Percentiles rank a stretch among this genome's conserved stretches.
Evolutionary conservation across 2,329 filamentous ascomycete species (phyloP).

Genomic region (Ophiostoma ips): DNA sequence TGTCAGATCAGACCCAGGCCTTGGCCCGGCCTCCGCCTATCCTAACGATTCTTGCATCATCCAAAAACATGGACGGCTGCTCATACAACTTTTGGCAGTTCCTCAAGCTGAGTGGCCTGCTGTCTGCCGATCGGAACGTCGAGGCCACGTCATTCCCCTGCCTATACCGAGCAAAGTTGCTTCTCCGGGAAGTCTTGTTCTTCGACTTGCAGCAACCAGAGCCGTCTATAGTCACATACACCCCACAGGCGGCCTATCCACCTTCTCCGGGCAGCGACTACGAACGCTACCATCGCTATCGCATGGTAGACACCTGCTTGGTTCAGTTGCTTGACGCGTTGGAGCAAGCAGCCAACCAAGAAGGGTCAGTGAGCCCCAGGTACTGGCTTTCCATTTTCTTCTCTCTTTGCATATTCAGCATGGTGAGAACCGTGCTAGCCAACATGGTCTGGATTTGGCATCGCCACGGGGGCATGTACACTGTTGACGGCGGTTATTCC

Average conservation of each 20-base stretch:
- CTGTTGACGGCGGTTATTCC: not conserved
- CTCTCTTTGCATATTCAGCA: slow-evolving; percentile 45
- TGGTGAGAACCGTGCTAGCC: slow-evolving; percentile 36
- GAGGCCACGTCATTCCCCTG: slow-evolving; percentile 36
- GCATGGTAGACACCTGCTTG: slow-evolving; percentile 36
- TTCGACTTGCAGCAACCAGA: slow-evolving; percentile 38
- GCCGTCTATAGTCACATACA: slow-evolving; percentile 28
- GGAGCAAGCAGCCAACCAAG: slow-evolving; percentile 29
- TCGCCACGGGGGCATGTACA: not conserved
- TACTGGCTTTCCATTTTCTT: slow-evolving; percentile 39
- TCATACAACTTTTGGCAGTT: slow-evolving; percentile 40
- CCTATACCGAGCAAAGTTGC: slow-evolving; percentile 38
- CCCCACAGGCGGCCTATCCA: slow-evolving; percentile 21
- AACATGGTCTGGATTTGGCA: slow-evolving; percentile 26
- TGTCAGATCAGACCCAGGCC: slow-evolving; percentile 26
- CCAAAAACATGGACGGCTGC: slow-evolving; percentile 34
- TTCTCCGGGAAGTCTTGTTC: slow-evolving; percentile 40
- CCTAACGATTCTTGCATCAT: slow-evolving; percentile 35
- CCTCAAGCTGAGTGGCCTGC: slow-evolving; percentile 33
- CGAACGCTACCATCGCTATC: slow-evolving; percentile 32
- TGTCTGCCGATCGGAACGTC: slow-evolving; percentile 33
- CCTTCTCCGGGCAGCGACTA: slow-evolving; percentile 28
- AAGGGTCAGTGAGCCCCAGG: slow-evolving; percentile 25
- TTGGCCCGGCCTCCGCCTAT: slow-evolving; percentile 32
- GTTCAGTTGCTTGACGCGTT: slow-evolving; percentile 38